These are phyloP conservation scores for Pseudocercospora vitis DNA, from an alignment of 2,329 filamentous ascomycete species.

Conservation along the genomic window DNA sequence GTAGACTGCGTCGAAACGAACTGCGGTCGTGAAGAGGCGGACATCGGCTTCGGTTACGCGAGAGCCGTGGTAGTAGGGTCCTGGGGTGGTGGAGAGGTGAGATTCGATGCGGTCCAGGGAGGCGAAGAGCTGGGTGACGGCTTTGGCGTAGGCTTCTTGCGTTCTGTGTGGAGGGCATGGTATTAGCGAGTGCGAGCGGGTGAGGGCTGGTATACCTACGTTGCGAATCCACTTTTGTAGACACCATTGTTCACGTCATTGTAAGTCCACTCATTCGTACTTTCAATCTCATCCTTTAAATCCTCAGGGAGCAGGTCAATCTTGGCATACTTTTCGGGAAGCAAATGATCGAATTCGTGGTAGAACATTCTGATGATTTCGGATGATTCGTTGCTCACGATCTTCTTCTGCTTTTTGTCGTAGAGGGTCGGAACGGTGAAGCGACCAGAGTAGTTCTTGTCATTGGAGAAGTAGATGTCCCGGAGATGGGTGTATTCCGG, in stretches of 20 bases:
- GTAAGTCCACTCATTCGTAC: constrained; percentile 55
- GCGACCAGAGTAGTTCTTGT: constrained; percentile 70
- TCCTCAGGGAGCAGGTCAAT: constrained; percentile 49
- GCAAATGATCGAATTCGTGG: constrained; percentile 67
- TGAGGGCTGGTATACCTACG: constrained; percentile 25
- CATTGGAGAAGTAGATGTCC: constrained; percentile 74
- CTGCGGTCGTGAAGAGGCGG: constrained; percentile 59
- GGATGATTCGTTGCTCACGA: constrained; percentile 88
- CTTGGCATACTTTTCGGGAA: constrained; percentile 46
- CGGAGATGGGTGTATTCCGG: constrained; percentile 69
- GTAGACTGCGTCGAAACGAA: constrained; percentile 59
- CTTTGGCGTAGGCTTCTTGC: constrained; percentile 52
- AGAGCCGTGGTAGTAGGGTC: constrained; percentile 51
- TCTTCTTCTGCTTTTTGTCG: constrained; percentile 71
- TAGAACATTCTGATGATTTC: constrained; percentile 93
- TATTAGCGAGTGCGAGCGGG: not conserved
- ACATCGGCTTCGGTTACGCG: constrained; percentile 52
- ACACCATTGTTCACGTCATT: constrained; percentile 55
- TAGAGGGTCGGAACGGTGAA: constrained; percentile 88
- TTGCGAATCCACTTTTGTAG: constrained; percentile 55
- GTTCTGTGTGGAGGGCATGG: constrained; percentile 30
- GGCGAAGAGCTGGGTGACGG: constrained; percentile 48
- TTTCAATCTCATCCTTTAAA: constrained; percentile 48
- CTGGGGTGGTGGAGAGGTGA: constrained; percentile 43
- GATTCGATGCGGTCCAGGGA: constrained; percentile 51